A percentile compares a stretch with the other conserved stretches of the same genome.
Evolutionary conservation across 805 yeast species (phyloP).

Genomic region (Clavispora phyllophila): DNA sequence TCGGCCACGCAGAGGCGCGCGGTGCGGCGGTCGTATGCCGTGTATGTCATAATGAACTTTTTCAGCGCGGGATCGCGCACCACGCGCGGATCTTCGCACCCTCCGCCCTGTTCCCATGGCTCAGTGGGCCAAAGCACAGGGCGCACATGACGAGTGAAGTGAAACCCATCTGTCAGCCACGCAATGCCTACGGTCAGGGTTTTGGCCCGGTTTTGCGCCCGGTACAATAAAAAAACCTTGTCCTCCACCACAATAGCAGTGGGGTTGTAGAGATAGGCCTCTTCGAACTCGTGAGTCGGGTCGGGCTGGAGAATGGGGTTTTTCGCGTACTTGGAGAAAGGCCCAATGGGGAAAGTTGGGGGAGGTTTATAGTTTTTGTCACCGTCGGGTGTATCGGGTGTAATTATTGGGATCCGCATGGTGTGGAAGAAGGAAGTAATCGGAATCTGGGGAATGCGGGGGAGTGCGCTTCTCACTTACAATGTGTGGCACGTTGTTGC

Average conservation of each 20-base stretch:
- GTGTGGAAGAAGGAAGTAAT: neutral
- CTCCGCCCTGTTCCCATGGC: conserved; percentile 37
- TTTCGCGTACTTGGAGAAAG: conserved; percentile 28
- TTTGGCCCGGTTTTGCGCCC: conserved; percentile 34
- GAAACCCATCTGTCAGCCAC: conserved; percentile 36
- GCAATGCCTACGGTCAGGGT: conserved; percentile 36
- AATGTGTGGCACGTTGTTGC: no score
- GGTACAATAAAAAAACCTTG: conserved; percentile 31
- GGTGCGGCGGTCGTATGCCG: conserved; percentile 30
- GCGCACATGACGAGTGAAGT: conserved; percentile 23
- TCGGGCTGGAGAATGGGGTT: conserved; percentile 38
- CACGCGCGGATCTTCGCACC: conserved; percentile 40
- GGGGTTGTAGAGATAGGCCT: conserved; percentile 38
- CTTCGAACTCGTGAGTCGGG: conserved; percentile 33
- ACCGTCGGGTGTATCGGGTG: conserved; percentile 23
- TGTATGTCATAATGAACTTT: conserved; percentile 35
- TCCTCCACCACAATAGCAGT: conserved; percentile 37
- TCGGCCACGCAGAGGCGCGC: conserved; percentile 40
- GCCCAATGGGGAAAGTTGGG: conserved; percentile 36
- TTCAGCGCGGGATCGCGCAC: conserved; percentile 33
- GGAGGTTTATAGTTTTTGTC: conserved; percentile 31
- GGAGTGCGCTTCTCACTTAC: neutral
- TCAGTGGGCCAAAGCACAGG: conserved; percentile 35
- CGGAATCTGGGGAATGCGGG: neutral
- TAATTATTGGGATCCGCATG: conserved; percentile 23